These are phyloP conservation scores for Mucor lusitanicus DNA, from an alignment of 371 early-diverging fungal species.

Conservation along the genomic window DNA sequence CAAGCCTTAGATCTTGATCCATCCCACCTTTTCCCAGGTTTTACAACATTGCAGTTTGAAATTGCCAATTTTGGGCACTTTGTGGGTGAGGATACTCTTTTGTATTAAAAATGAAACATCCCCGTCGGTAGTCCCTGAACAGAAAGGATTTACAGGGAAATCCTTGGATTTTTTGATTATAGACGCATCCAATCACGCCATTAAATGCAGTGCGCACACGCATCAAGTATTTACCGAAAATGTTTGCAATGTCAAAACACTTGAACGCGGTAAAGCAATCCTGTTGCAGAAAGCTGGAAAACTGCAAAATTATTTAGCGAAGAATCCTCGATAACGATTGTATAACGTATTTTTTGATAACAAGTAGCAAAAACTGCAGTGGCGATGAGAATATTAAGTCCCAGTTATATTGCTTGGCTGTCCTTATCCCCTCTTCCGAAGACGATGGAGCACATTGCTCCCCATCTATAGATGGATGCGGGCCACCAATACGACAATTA, in stretches of 20 bases:
- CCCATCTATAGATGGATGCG: neutral
- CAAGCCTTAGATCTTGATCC: neutral
- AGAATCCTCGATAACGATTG: neutral
- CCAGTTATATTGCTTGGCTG: neutral
- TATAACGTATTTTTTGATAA: neutral
- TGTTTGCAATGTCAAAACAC: neutral
- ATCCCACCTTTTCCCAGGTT: constrained; percentile 1
- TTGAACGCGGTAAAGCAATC: neutral
- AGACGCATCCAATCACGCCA: neutral
- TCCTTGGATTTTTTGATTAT: neutral
- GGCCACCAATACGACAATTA: neutral
- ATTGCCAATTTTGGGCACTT: neutral
- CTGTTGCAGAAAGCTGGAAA: neutral
- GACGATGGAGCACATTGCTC: neutral
- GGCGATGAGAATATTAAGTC: neutral
- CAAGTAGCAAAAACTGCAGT: neutral
- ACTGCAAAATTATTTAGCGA: neutral
- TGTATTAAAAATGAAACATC: neutral
- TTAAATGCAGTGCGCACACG: neutral
- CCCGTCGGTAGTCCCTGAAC: neutral
- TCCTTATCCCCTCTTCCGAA: neutral
- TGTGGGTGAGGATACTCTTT: neutral
- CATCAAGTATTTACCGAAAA: neutral
- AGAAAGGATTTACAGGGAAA: neutral
- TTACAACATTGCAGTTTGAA: neutral